Evolutionary conservation across 2,329 filamentous ascomycete genomes (phyloP).

Genomic region (Pseudogymnoascus sp.): DNA sequence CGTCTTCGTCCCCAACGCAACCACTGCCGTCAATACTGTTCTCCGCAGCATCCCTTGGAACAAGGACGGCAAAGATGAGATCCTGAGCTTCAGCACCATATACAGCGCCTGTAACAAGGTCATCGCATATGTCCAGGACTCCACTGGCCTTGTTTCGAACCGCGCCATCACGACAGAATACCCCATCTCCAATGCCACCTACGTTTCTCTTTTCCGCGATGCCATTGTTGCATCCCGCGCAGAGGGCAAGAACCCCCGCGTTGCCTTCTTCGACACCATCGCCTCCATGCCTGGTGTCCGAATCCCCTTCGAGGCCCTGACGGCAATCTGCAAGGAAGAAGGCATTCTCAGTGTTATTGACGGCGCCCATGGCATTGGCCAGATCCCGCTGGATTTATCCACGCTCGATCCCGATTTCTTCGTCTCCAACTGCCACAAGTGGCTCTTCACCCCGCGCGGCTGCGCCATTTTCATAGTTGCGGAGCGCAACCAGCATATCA

Average conservation of each 20-base stretch:
- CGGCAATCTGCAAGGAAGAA: constrained; percentile 54
- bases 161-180: constrained; percentile 55
- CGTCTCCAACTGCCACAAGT: constrained; percentile 82
- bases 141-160: constrained; percentile 29
- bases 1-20: constrained; percentile 77
- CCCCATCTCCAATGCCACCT: constrained; percentile 60
- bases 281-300: constrained; percentile 69
- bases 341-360: constrained; percentile 69
- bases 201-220: constrained; percentile 52
- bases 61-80: constrained; percentile 54
- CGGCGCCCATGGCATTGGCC: constrained; percentile 76
- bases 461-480: constrained; percentile 79
- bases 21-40: constrained; percentile 67
- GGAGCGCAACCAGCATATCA: constrained; percentile 62
- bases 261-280: constrained; percentile 74
- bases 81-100: constrained; percentile 69
- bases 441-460: constrained; percentile 73
- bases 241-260: constrained; percentile 52
- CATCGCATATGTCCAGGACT: constrained; percentile 50
- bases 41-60: constrained; percentile 66
- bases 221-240: constrained; percentile 45
- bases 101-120: constrained; percentile 73
- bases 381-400: constrained; percentile 61
- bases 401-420: constrained; percentile 75
- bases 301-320: constrained; percentile 68